Evolutionary conservation across 306 rosid genomes (phyloP), one percentile per base, ranked within the genome.

Genomic region (Quercus alba): DNA sequence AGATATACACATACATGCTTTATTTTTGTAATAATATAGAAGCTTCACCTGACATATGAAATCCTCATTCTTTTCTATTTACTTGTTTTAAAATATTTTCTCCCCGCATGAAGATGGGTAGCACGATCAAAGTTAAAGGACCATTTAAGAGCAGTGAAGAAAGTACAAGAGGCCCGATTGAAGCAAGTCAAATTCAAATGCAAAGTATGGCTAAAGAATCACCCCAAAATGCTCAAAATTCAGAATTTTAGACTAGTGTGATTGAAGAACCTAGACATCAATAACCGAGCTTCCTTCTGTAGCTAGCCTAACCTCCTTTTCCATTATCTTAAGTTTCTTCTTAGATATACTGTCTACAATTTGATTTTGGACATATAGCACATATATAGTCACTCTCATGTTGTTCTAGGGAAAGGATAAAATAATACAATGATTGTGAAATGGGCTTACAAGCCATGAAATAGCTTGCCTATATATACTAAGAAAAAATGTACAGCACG

Each of bases 91-190:
- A 14, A 1, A 72, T 72, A 69, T 23, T 11, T 67, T 62, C 54
- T 49, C 54, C 12, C 11, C 26, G 58, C 78, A 26, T 75, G 76
- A 78, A 94, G 99, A 93, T 94, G 99, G 99, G 99, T 18, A 85
- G 69, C 75, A 17, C 18, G 6, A 28, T 54, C 77, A 90, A 87
- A 92, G 41, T 6, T 5, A 20, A 21, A 33, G 59, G 2, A 1
- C 12, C 17, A 30, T 30, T 0, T 13, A 20, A 0, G 20, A 12
- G 10, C 2, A 6, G 15, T 7, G 56, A 56, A 21, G 46, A 2
- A 1, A 19, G 4, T 0, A 44, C 1, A 2, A 33, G 52, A 69
- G 67, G 46, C 6, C 26, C 33, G 28, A n/a, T 35, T 21, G 21
- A 10, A 54, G 52, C 76, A 20, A 68, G 30, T 41, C 8, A 20